These are phyloP conservation scores for Camellia sinensis DNA, from an alignment of 148 eudicot species.

Conservation along the genomic window DNA sequence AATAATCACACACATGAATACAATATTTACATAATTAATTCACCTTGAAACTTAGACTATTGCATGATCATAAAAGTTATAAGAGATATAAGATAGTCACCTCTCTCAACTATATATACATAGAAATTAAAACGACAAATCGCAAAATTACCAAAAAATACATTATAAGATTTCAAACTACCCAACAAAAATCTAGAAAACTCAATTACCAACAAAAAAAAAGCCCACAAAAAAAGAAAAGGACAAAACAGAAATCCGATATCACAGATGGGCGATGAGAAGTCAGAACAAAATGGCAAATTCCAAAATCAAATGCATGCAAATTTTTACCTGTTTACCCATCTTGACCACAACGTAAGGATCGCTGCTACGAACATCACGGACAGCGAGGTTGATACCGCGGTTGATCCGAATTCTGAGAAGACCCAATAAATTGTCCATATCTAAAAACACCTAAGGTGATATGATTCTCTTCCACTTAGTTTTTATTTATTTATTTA, in stretches of 20 bases:
- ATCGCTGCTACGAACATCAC: conserved; percentile 78
- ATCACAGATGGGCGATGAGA: not conserved
- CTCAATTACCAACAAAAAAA: not conserved
- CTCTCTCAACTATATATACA: not conserved
- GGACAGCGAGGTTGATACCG: conserved; percentile 76
- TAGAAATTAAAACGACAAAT: not conserved
- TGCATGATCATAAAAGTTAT: no score
- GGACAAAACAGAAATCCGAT: not conserved
- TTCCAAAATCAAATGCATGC: not conserved
- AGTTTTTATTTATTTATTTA: not conserved
- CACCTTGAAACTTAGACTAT: no score
- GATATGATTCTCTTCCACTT: not conserved
- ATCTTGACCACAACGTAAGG: conserved; percentile 67
- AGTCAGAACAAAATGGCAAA: not conserved
- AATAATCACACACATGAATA: no score
- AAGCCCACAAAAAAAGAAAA: conserved; percentile 1
- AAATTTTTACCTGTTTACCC: conserved; percentile 57
- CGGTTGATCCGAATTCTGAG: conserved; percentile 58
- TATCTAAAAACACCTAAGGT: not conserved
- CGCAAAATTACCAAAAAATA: no score
- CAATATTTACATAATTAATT: no score
- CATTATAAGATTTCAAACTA: no score
- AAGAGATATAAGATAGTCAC: no score
- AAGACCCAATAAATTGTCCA: conserved; percentile 63
- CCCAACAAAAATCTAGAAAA: no score